Conservation (phyloP, 768 basidiomycete species). For the Tricholoma sp. region DNA sequence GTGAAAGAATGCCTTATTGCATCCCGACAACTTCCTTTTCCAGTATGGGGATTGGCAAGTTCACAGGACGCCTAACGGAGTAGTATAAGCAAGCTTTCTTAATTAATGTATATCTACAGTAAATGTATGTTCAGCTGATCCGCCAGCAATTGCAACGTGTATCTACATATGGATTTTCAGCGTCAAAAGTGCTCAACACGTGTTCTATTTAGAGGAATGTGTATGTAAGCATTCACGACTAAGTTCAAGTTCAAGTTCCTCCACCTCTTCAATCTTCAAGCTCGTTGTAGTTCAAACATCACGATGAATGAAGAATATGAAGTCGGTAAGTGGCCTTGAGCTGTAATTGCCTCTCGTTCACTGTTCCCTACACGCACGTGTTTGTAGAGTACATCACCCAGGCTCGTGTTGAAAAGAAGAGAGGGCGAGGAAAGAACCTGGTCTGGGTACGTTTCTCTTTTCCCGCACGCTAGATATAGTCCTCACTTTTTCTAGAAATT, state of each 20-base stretch:
- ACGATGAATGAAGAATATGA: slow-evolving; percentile 51
- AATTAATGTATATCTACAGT: background rate
- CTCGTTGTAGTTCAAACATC: background rate
- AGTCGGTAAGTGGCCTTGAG: slow-evolving; percentile 47
- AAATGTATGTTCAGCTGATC: background rate
- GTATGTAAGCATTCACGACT: background rate
- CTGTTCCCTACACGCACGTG: slow-evolving; percentile 3
- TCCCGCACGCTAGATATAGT: slow-evolving; percentile 3
- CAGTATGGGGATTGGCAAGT: slow-evolving; percentile 19
- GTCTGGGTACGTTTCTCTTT: slow-evolving; percentile 41
- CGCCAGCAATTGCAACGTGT: too few species aligned
- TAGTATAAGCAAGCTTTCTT: background rate
- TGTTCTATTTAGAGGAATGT: background rate
- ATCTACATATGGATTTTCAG: too few species aligned
- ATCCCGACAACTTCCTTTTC: slow-evolving; percentile 42
- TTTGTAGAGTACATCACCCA: slow-evolving; percentile 45
- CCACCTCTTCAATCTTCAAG: background rate
- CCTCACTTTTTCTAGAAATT: slow-evolving; percentile 40
- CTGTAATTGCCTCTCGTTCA: background rate
- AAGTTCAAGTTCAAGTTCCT: background rate
- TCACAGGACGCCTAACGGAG: slow-evolving; percentile 14
- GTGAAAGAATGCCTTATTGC: slow-evolving; percentile 75
- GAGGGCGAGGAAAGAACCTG: slow-evolving; percentile 38
- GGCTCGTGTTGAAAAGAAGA: slow-evolving; percentile 44
- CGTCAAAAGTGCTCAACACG: too few species aligned